Evolutionary conservation across 2,329 filamentous ascomycete species (phyloP), one percentile per base, ranked within the genome.

Genomic region (Bipolaris oryzae): DNA sequence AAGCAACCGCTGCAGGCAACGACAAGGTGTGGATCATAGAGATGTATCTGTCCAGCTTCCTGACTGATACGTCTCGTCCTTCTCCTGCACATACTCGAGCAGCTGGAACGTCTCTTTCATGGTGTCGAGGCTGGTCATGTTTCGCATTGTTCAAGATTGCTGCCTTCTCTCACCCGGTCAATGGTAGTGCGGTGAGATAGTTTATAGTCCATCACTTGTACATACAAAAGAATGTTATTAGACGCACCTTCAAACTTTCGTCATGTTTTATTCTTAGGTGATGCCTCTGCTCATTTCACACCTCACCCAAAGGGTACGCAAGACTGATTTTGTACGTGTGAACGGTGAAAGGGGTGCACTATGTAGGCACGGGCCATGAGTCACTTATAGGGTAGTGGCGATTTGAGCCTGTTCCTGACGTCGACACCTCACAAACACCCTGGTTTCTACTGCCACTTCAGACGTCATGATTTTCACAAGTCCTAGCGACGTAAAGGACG

Each of bases 1-100:
- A 66, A 44, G 67, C 66, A 23, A 69, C 58, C 16, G 39, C 69
- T 53, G 60, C 57, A 15, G 67, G 62, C n/a, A 70, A 69, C 23
- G 58, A 67, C 54, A 56, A 45, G 44, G 16, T 15, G 9, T 33
- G 3, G 33, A 5, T 46, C 20, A 28, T 43, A 10, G 7, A 34
- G 23, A 20, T 31, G 11, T 16, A 20, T 18, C n/a, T 44, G 15
- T 37, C 20, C n/a, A 10, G 16, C 23, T 7, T 51, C 18, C 25
- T 41, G 13, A 10, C 6, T 7, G 11, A 5, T 39, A 15, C 11
- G 13, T 25, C 3, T 39, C 18, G 13, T n/a, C n/a, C 10, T 23
- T 11, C 11, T 39, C 20, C 15, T 50, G 33, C 16, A 31, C 15
- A n/a, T 25, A 5, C 33, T 25, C 39, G 15, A 35, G 20, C 25